Evolutionary conservation across 2,329 filamentous ascomycete species (phyloP), one percentile per base, ranked within the genome.

Genomic region (Claviceps arundinis): DNA sequence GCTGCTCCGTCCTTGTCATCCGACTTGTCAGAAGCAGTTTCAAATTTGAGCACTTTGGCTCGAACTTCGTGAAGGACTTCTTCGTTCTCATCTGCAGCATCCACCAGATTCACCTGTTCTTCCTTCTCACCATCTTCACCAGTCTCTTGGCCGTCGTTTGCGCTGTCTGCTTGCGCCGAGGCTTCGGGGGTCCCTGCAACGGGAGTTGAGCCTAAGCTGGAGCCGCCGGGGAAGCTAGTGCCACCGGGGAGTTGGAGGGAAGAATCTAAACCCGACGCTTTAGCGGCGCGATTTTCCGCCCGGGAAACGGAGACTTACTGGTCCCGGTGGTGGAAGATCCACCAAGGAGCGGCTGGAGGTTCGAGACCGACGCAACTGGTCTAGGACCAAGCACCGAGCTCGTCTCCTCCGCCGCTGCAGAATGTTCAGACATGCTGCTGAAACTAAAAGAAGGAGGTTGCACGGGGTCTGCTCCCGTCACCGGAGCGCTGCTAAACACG

Each of bases 71-170:
- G 77, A 19, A 89, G 64, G 40, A 82, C 72, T 37, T 80, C 76
- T 64, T 93, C 87, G 53, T 87, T 77, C 63, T 86, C 82, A 64
- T 90, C 85, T 16, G 80, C 79, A 52, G 76, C 78, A 57, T 78
- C 74, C 50, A 82, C 82, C 59, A 91, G 75, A 62, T 84, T 83
- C 57, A 87, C 77, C 65, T 87, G 84, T 64, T 83, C 77, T 55
- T 87, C 76, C 62, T 77, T 75, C 61, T 78, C 78, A 55, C 72
- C 74, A 52, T 77, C 76, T 57, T 80, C 79, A 56, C 79, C 78
- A 56, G 79, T 74, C 26, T 66, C 40, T 5, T 50, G 64, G 42
- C 54, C 62, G 41, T 57, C 58, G 47, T 69, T 69, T 59, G 67
- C 65, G 58, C 70, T 68, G 58, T 73, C 70, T 58, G 67, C 65